Evolutionary conservation across 176 grass and related monocot genomes (phyloP).

Genomic region (Zizania latifolia): DNA sequence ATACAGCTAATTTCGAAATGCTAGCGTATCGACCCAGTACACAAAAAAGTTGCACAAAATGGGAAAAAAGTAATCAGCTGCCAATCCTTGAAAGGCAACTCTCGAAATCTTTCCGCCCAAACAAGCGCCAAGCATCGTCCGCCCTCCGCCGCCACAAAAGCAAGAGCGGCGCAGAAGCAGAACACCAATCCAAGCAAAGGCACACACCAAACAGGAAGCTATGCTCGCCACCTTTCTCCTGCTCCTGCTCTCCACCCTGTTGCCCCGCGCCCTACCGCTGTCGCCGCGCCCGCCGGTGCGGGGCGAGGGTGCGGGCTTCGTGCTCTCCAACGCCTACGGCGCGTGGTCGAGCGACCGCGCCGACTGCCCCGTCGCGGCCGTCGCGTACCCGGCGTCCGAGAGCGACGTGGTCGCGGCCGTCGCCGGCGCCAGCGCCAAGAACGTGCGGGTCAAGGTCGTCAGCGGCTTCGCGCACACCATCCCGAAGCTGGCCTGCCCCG

Average conservation of each 20-base stretch:
- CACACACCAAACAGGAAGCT: background rate
- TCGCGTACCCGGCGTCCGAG: constrained; percentile 57
- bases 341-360: constrained; percentile 59
- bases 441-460: constrained; percentile 47
- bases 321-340: constrained; percentile 77
- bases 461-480: constrained; percentile 83
- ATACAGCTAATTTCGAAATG: no score
- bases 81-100: constrained; percentile 17
- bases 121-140: background rate
- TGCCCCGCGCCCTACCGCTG: constrained; percentile 11
- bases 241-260: background rate
- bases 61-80: background rate
- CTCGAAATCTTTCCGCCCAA: background rate
- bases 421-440: constrained; percentile 33
- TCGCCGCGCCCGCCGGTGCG: constrained; percentile 53
- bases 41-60: background rate
- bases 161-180: background rate
- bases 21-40: no score
- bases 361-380: constrained; percentile 45
- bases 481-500: constrained; percentile 70
- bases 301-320: constrained; percentile 32
- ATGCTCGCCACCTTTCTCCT: constrained; percentile 5
- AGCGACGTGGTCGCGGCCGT: constrained; percentile 53
- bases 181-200: constrained; percentile 2
- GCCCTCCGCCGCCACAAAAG: background rate